These are phyloP conservation scores for Annulohypoxylon moriforme DNA, from an alignment of 495 filamentous ascomycete species.

Conservation along the genomic window DNA sequence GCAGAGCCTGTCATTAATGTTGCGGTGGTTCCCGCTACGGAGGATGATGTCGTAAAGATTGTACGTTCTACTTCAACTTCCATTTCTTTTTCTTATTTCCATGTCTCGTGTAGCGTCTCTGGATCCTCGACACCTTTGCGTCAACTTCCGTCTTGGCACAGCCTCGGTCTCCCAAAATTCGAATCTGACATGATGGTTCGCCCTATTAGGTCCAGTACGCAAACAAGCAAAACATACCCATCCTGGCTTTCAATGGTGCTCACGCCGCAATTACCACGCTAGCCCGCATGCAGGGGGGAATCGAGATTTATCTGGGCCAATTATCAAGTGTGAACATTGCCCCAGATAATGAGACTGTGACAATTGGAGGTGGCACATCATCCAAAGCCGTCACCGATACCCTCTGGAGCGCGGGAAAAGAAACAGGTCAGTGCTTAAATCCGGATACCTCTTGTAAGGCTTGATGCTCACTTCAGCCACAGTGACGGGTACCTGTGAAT, in stretches of 20 bases:
- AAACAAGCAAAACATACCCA: slow-evolving; percentile 4
- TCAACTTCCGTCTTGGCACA: neutral
- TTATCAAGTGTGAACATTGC: slow-evolving; percentile 47
- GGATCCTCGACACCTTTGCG: neutral
- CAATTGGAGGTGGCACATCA: slow-evolving; percentile 60
- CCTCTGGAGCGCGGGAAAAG: slow-evolving; percentile 31
- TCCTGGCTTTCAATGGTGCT: slow-evolving; percentile 32
- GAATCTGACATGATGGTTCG: neutral
- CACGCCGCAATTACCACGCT: slow-evolving; percentile 26
- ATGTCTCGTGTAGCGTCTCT: neutral
- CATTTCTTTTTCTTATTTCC: neutral
- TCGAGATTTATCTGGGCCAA: slow-evolving; percentile 47
- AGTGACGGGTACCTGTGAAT: slow-evolving; percentile 60
- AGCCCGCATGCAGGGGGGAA: slow-evolving; percentile 20
- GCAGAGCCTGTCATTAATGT: neutral
- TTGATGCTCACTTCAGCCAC: slow-evolving; percentile 10
- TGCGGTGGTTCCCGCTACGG: slow-evolving; percentile 3
- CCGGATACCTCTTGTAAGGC: neutral
- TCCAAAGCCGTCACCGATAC: slow-evolving; percentile 28
- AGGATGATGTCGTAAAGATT: slow-evolving; percentile 3
- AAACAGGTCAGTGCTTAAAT: slow-evolving; percentile 28
- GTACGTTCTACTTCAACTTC: neutral
- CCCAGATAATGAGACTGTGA: slow-evolving; percentile 54
- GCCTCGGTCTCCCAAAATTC: neutral
- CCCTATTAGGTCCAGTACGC: slow-evolving; percentile 36